These are phyloP conservation scores for Hysterium pulicare DNA, from an alignment of 2,329 filamentous ascomycete genomes.

Conservation along the genomic window DNA sequence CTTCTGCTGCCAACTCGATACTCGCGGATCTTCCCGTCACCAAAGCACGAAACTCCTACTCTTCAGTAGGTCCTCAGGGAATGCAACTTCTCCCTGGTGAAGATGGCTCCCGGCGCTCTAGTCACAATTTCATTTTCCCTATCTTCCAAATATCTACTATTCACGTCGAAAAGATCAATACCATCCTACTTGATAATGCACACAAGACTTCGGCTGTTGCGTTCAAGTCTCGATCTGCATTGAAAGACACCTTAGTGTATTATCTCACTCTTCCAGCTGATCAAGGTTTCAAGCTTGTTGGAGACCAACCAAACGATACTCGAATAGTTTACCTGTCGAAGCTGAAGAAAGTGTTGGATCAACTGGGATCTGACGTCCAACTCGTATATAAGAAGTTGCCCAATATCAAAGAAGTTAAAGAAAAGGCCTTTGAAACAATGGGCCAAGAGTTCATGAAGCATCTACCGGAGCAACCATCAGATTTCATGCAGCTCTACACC, in stretches of 20 bases:
- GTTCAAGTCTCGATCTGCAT: too few species aligned
- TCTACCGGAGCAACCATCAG: neutral
- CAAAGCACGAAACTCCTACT: constrained; percentile 11
- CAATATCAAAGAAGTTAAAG: neutral
- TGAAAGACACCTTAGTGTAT: too few species aligned
- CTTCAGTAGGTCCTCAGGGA: neutral
- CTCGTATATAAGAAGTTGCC: neutral
- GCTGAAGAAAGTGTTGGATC: neutral
- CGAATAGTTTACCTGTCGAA: neutral
- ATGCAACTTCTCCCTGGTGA: too few species aligned
- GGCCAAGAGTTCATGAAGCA: neutral
- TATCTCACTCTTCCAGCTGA: too few species aligned
- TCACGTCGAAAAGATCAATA: constrained; percentile 6
- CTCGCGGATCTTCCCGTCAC: constrained; percentile 11
- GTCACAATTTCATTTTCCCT: constrained; percentile 3
- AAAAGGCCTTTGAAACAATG: neutral
- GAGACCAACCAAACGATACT: neutral
- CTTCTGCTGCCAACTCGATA: constrained; percentile 5
- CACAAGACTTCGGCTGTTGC: too few species aligned
- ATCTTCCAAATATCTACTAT: constrained; percentile 4
- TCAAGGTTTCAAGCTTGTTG: neutral
- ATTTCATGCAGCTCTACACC: neutral
- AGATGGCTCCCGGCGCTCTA: neutral
- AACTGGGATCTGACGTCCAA: neutral
- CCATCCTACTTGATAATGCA: constrained; percentile 6